phyloP scores from a whole-genome alignment of 148 eudicot genomes.

The Chenopodium suecicum region DNA sequence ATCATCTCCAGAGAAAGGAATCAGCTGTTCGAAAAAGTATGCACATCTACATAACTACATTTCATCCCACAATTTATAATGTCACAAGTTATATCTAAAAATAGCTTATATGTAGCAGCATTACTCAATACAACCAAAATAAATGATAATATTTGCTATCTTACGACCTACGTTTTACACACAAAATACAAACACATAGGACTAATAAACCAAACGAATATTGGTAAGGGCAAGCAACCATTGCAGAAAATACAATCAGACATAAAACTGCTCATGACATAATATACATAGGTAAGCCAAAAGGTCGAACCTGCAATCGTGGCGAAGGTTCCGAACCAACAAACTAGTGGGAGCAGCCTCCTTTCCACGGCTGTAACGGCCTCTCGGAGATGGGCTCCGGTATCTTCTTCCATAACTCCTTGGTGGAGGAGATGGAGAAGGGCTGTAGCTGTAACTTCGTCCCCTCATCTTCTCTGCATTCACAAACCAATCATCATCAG shows the following conservation, averaged over 20 bases:
- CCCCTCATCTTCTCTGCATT: constrained; percentile 57
- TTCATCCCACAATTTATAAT: neutral
- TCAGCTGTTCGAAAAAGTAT: too few species aligned
- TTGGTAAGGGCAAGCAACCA: neutral
- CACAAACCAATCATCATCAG: neutral
- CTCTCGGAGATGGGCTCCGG: constrained; percentile 83
- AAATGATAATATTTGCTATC: neutral
- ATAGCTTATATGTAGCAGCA: neutral
- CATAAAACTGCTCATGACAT: neutral
- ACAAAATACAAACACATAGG: too few species aligned
- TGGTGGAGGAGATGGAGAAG: constrained; percentile 79
- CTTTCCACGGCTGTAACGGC: constrained; percentile 49
- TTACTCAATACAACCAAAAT: neutral
- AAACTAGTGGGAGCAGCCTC: constrained; percentile 66
- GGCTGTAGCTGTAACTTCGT: constrained; percentile 88
- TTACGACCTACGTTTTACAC: too few species aligned
- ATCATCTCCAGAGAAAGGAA: too few species aligned
- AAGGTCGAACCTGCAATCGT: constrained; percentile 68
- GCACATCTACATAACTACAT: too few species aligned
- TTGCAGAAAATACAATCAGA: neutral
- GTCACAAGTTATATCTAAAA: too few species aligned
- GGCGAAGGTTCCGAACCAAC: constrained; percentile 81
- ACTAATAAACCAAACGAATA: too few species aligned
- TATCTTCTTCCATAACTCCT: constrained; percentile 59
- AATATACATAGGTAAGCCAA: too few species aligned